These are phyloP conservation scores for Euphorbia peplus DNA, from an alignment of 345 rosid genomes.

Conservation along the genomic window DNA sequence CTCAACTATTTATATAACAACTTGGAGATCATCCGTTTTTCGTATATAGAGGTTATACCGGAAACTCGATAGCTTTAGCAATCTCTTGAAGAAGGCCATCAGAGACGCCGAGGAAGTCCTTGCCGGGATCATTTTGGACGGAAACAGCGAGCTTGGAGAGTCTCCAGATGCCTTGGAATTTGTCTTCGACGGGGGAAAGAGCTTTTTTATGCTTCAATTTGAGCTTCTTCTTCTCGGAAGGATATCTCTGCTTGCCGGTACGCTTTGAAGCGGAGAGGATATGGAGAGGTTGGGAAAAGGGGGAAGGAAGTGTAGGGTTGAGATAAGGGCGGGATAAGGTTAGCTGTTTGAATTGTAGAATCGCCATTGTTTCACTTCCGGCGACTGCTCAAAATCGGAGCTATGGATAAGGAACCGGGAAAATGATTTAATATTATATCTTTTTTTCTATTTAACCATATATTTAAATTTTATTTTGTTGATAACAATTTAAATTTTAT, in stretches of 20 bases:
- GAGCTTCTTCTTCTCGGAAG: slow-evolving; percentile 92
- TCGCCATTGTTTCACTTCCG: slow-evolving; percentile 33
- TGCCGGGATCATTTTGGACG: slow-evolving; percentile 75
- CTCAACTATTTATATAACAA: no score
- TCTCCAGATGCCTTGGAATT: slow-evolving; percentile 81
- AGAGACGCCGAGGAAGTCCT: slow-evolving; percentile 65
- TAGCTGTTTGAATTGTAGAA: slow-evolving; percentile 24
- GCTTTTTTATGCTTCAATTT: slow-evolving; percentile 54
- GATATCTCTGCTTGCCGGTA: slow-evolving; percentile 84
- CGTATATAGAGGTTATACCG: slow-evolving; percentile 44
- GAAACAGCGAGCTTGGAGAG: slow-evolving; percentile 75
- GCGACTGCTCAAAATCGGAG: not conserved
- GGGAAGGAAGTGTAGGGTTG: slow-evolving; percentile 15
- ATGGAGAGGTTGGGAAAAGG: slow-evolving; percentile 28
- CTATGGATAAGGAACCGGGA: not conserved
- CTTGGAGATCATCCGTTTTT: no score
- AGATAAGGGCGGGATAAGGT: slow-evolving; percentile 17
- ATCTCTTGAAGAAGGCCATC: slow-evolving; percentile 69
- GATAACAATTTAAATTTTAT: no score
- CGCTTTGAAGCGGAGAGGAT: slow-evolving; percentile 54
- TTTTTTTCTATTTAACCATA: no score
- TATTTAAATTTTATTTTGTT: no score
- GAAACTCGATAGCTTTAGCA: slow-evolving; percentile 75
- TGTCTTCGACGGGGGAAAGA: slow-evolving; percentile 45
- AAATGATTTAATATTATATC: no score